phyloP scores from a whole-genome alignment of 805 yeast species.

The Spathaspora hagerdaliae region DNA sequence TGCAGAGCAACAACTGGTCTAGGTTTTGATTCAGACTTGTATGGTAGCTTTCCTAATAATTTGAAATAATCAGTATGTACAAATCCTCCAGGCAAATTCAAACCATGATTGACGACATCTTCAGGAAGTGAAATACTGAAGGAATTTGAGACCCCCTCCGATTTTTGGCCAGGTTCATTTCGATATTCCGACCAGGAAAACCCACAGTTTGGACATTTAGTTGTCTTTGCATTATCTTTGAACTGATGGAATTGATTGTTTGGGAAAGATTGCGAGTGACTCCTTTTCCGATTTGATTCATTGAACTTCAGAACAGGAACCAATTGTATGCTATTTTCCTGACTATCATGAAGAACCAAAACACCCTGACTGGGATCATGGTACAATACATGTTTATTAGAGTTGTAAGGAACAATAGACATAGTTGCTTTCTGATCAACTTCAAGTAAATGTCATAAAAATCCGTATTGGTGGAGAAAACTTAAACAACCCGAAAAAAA shows the following conservation, averaged over 20 bases:
- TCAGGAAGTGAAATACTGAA: background rate
- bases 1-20: background rate
- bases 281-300: background rate
- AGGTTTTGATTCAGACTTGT: background rate
- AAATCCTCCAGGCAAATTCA: slow-evolving; percentile 12
- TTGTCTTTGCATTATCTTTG: slow-evolving; percentile 1
- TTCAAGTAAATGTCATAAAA: no score
- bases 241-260: background rate
- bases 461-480: no score
- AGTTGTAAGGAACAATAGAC: slow-evolving; percentile 38
- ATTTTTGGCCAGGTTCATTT: background rate
- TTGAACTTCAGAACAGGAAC: slow-evolving; percentile 10
- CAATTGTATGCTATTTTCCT: slow-evolving; percentile 25
- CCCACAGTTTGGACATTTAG: slow-evolving; percentile 30
- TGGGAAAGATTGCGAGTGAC: background rate
- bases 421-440: slow-evolving; percentile 9
- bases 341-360: slow-evolving; percentile 31
- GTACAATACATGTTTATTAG: slow-evolving; percentile 25
- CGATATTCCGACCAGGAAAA: slow-evolving; percentile 18
- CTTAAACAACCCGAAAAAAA: no score
- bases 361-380: slow-evolving; percentile 34
- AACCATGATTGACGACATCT: background rate
- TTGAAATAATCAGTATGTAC: slow-evolving; percentile 37
- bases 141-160: background rate
- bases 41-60: slow-evolving; percentile 25